Base-by-base conservation (phyloP, 2,329 filamentous ascomycete genomes). In the Atkinsonella hypoxylon region DNA sequence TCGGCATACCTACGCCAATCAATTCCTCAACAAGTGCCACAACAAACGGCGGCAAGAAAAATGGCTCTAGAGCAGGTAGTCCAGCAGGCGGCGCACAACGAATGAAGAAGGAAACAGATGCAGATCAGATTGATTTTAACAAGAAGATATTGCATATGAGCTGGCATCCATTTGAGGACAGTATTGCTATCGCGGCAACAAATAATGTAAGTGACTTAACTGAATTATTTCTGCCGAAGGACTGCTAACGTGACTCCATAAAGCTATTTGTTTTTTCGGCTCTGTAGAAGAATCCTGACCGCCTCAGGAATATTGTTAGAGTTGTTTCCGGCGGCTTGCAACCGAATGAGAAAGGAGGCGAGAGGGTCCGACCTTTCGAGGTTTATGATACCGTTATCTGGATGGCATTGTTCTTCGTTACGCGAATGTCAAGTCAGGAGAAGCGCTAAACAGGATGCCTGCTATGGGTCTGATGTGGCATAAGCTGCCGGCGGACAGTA, bases 111-210 rank as follows among this genome's bases (percentile, higher is more conserved):
- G 93, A 98, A 75, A 98, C 93, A 49, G 93, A 98, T 69, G 93
- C 93, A 52, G 91, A 98, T 69, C 91, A 97, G 73, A 97, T 97
- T 69, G 93, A 98, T 70, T 98, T 97, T 72, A 97, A 97, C 79
- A 98, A 97, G 81, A 98, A 98, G 81, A 98, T 98, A 62, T 69
- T 98, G 65, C 93, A 98, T 69, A 98, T 98, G 93, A 97, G 91
- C 73, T 98, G 93, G 93, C 93, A 98, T 82, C 93, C 93, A 46
- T 96, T 94, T 63, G 93, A 98, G 72, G 91, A 98, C 73, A 97
- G 91, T 73, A 98, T 98, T 72, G 93, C 93, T 52, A 98, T 98
- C 75, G 93, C 93, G 60, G 93, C 93, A 54, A 98, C 93, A 57
- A 98, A 98, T 77, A 98, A 98, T 72, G 93, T 97, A 73, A 85